These are phyloP conservation scores for Paramecium octaurelia DNA, from an alignment of 73 alveolate species.

Conservation along the genomic window DNA sequence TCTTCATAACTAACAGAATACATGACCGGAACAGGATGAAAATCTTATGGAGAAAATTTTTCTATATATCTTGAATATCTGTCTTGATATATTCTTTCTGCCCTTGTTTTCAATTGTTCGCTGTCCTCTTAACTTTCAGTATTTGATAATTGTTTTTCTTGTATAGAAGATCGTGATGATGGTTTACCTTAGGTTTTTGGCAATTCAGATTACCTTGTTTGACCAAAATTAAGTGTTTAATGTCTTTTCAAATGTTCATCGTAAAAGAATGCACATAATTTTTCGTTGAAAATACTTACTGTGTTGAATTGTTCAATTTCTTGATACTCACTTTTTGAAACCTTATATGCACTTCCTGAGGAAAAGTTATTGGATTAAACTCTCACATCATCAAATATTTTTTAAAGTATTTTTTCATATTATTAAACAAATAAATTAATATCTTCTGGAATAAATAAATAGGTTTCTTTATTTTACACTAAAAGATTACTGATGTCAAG, in stretches of 20 bases:
- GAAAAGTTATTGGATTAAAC: not conserved
- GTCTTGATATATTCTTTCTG: not conserved
- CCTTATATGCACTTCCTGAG: not conserved
- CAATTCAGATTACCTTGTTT: not conserved
- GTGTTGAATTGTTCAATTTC: not conserved
- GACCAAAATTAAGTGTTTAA: not conserved
- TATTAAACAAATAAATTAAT: not conserved
- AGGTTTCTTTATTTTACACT: constrained; percentile 31
- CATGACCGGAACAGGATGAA: not conserved
- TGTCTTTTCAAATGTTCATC: constrained; percentile 30
- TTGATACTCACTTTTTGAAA: not conserved
- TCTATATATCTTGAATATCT: not conserved
- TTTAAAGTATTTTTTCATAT: not conserved
- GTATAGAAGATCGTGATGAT: not conserved
- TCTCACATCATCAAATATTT: not conserved
- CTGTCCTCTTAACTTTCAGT: not conserved
- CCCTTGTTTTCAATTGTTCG: not conserved
- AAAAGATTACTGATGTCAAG: not conserved
- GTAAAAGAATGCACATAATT: not conserved
- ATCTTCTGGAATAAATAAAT: constrained; percentile 31
- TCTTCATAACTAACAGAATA: constrained; percentile 33
- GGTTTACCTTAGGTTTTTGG: not conserved
- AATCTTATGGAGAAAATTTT: not conserved
- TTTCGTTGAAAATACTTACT: not conserved
- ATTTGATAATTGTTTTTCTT: not conserved